phyloP scores from a whole-genome alignment of 495 filamentous ascomycete species.

The Penicillium egyptiacum region DNA sequence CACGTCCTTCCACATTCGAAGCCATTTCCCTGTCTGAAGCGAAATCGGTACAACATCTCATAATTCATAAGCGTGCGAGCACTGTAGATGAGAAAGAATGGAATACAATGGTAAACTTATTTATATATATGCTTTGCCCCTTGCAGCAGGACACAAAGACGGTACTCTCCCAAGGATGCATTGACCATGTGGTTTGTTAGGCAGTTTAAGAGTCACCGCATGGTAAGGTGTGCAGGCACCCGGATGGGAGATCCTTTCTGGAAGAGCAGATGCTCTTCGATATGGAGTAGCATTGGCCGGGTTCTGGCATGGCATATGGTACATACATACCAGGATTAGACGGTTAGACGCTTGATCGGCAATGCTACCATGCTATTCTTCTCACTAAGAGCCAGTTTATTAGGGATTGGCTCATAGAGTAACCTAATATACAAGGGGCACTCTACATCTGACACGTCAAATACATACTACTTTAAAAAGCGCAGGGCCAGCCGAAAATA shows the following conservation, averaged over 20 bases:
- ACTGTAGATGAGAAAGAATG: not conserved
- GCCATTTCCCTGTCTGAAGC: no score
- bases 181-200: not conserved
- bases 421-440: not conserved
- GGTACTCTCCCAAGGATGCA: not conserved
- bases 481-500: not conserved
- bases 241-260: not conserved
- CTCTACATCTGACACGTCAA: conserved; percentile 5
- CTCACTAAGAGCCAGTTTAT: not conserved
- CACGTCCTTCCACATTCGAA: no score
- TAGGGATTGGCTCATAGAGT: not conserved
- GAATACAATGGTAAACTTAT: not conserved
- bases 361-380: not conserved
- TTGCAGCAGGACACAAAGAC: conserved; percentile 3
- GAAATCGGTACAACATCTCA: no score
- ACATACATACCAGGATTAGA: not conserved
- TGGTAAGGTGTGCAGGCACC: not conserved
- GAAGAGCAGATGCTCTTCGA: not conserved
- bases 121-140: not conserved
- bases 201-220: not conserved
- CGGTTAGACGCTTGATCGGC: not conserved
- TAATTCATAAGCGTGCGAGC: no score
- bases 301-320: not conserved
- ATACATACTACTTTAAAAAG: not conserved
- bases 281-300: not conserved